A percentile compares a stretch with the other conserved stretches of the same genome.
Evolutionary conservation across 2,329 filamentous ascomycete genomes (phyloP).

Genomic region (Chaetothyriales sp.): DNA sequence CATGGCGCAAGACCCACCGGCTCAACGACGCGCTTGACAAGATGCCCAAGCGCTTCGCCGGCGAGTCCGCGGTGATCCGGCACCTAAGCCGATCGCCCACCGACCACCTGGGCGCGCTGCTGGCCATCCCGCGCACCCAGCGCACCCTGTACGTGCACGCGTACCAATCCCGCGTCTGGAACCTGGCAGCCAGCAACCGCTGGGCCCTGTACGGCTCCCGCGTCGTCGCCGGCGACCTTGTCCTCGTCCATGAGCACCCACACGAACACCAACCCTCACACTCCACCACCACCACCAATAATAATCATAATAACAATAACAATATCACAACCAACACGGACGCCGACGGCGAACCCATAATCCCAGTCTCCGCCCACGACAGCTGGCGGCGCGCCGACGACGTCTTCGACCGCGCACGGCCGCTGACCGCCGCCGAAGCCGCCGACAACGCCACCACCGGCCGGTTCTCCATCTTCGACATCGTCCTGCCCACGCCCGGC

Average conservation of each 20-base stretch:
- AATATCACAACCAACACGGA: not conserved
- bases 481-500: constrained; percentile 84
- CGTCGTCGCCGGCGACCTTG: constrained; percentile 73
- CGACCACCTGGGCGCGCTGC: constrained; percentile 70
- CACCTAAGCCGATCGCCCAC: constrained; percentile 46
- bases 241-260: constrained; percentile 48
- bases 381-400: constrained; percentile 39
- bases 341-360: constrained; percentile 49
- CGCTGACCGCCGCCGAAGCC: constrained; percentile 63
- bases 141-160: constrained; percentile 93
- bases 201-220: constrained; percentile 59
- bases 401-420: constrained; percentile 52
- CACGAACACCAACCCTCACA: no score
- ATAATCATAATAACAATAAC: not conserved
- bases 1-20: constrained; percentile 51
- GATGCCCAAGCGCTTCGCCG: constrained; percentile 67
- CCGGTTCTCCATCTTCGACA: constrained; percentile 64
- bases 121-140: constrained; percentile 64
- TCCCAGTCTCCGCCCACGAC: constrained; percentile 44
- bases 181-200: constrained; percentile 64
- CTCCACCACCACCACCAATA: constrained; percentile 17
- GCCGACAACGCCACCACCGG: constrained; percentile 63
- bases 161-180: constrained; percentile 93
- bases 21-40: constrained; percentile 45
- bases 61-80: constrained; percentile 63